phyloP scores from a whole-genome alignment of 2,329 filamentous ascomycete genomes.

The Sclerotinia sclerotiorum region DNA sequence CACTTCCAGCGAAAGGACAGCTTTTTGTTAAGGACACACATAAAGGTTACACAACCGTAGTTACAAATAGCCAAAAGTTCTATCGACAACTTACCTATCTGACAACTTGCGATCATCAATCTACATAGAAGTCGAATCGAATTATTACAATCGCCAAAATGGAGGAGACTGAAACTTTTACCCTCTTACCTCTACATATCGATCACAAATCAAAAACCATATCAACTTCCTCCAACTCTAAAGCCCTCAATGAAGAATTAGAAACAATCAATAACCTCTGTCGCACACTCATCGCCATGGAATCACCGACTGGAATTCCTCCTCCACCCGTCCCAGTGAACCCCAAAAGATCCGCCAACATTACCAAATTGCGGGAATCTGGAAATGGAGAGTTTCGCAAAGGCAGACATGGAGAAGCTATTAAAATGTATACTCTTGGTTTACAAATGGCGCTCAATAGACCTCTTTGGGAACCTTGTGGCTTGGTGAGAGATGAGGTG shows the following conservation, averaged over 20 bases:
- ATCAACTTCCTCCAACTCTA: slow-evolving; percentile 48
- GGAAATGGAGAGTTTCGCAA: slow-evolving; percentile 85
- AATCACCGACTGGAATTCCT: slow-evolving; percentile 57
- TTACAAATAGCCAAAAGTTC: background rate
- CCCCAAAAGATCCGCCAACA: slow-evolving; percentile 83
- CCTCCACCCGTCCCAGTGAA: slow-evolving; percentile 89
- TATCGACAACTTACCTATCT: background rate
- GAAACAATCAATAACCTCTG: slow-evolving; percentile 75
- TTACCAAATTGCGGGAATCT: slow-evolving; percentile 85
- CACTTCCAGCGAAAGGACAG: slow-evolving; percentile 8
- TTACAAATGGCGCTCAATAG: slow-evolving; percentile 83
- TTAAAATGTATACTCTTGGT: slow-evolving; percentile 80
- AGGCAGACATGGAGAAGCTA: slow-evolving; percentile 69
- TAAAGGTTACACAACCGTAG: background rate
- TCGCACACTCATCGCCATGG: slow-evolving; percentile 67
- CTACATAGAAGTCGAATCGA: background rate
- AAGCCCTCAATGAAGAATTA: slow-evolving; percentile 63
- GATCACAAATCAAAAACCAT: slow-evolving; percentile 81
- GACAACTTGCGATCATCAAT: background rate
- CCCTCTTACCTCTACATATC: slow-evolving; percentile 75
- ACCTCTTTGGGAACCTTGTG: slow-evolving; percentile 84
- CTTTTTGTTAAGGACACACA: slow-evolving; percentile 10
- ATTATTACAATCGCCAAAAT: slow-evolving; percentile 41
- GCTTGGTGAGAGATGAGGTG: slow-evolving; percentile 81
- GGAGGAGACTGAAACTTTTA: slow-evolving; percentile 71